Base-by-base conservation (phyloP, 1,139 yeast genomes). In the Lodderomyces theae region DNA sequence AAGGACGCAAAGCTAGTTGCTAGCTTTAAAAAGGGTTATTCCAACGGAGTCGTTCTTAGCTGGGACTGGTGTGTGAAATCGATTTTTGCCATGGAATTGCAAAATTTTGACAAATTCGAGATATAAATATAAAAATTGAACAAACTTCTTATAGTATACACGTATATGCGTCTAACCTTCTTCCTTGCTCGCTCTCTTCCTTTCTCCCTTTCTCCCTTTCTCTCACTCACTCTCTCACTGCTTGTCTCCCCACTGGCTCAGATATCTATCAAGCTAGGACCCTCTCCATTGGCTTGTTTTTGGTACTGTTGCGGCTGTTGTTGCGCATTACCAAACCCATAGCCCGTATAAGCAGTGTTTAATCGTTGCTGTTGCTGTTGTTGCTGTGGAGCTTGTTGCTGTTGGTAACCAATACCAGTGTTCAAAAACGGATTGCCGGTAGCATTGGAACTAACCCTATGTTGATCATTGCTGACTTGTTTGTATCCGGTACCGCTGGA, bases 401-500 rank as follows among this genome's bases (percentile, higher is more conserved):
- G 83, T 80, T 49, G 87, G 72, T 50, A 61, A n/a, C 95, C 95
- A 3, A 92, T 81, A 53, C 88, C 95, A 31, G 80, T 74, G 42
- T 76, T 79, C 51, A 85, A 67, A 61, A 89, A 89, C 31, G 96
- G 96, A 57, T 86, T 86, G 36, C 79, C 79, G 32, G 77, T 70
- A 34, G 77, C 71, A 41, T 66, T 64, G 11, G 72, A 60, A 47
- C 69, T 64, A 45, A 72, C 52, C 31, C 68, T 69, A 34, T 63
- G 70, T 16, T 64, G 63, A 24, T 56, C 58, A 19, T 56, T 57
- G 9, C 64, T 52, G 19, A 69, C 69, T 52, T 77, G 83, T 54
- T 71, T 80, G 52, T 75, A 77, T 35, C 97, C 97, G 3, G 95
- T 86, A 51, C 96, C 96, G 50, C 84, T 82, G 12, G 96, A 86